These are phyloP conservation scores for Kodamaea laetipori DNA, from an alignment of 805 yeast species.

Conservation along the genomic window DNA sequence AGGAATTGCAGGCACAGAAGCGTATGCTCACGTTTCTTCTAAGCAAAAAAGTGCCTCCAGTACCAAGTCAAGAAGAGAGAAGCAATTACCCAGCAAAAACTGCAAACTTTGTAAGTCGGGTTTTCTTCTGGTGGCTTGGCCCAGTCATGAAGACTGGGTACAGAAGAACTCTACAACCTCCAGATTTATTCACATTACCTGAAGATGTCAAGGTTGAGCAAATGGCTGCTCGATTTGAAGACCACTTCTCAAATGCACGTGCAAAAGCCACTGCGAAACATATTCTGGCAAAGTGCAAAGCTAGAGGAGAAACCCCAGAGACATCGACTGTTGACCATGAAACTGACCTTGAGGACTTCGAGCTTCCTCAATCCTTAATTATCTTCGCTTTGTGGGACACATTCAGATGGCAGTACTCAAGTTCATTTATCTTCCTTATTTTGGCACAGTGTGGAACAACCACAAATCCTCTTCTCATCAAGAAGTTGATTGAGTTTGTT, in stretches of 20 bases:
- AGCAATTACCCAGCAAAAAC: conserved; percentile 43
- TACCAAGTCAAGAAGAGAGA: conserved; percentile 56
- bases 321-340: conserved; percentile 22
- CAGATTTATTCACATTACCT: conserved; percentile 51
- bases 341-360: conserved; percentile 22
- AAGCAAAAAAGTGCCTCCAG: conserved; percentile 45
- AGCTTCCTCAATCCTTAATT: conserved; percentile 6
- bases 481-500: conserved; percentile 40
- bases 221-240: conserved; percentile 31
- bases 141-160: conserved; percentile 70
- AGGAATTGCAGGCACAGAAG: no score
- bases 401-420: conserved; percentile 30
- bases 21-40: conserved; percentile 37
- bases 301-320: conserved; percentile 19
- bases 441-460: conserved; percentile 30
- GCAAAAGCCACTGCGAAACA: conserved; percentile 20
- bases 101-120: conserved; percentile 41
- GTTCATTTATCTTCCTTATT: conserved; percentile 23
- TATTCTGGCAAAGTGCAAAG: conserved; percentile 28
- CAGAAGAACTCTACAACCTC: conserved; percentile 66
- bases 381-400: conserved; percentile 27
- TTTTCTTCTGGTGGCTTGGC: conserved; percentile 67
- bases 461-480: conserved; percentile 38
- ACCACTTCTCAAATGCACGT: conserved; percentile 16
- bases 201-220: conserved; percentile 31